phyloP scores from a whole-genome alignment of 73 alveolate species.

The Effrenium voratum region DNA sequence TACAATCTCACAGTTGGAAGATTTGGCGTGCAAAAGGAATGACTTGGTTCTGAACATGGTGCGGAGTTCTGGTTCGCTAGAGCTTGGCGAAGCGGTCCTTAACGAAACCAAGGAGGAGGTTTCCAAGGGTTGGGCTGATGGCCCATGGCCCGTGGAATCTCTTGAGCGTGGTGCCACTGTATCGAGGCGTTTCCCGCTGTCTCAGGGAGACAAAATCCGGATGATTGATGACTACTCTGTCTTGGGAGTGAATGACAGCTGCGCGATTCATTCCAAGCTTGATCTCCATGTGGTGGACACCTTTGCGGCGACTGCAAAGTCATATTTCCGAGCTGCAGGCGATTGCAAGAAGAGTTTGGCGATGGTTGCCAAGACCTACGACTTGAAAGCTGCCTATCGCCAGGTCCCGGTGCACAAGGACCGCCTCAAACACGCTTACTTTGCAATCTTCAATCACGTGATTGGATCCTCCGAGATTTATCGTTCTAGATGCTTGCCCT shows the following conservation, averaged over 20 bases:
- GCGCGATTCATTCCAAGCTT: not conserved
- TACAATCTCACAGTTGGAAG: not conserved
- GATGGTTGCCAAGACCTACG: not conserved
- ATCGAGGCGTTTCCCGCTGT: not conserved
- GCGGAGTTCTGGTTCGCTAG: not conserved
- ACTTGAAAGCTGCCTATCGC: not conserved
- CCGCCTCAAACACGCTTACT: not conserved
- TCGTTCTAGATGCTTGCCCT: not conserved
- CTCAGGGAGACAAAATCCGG: not conserved
- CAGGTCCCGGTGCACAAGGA: not conserved
- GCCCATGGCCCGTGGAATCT: not conserved
- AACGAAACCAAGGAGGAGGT: not conserved
- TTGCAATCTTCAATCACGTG: not conserved
- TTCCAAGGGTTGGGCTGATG: not conserved
- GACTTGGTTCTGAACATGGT: not conserved
- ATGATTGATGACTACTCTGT: not conserved
- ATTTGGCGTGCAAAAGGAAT: not conserved
- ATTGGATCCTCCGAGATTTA: not conserved
- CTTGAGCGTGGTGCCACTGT: not conserved
- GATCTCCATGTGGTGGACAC: not conserved
- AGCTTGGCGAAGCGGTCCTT: not conserved
- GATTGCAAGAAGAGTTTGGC: not conserved
- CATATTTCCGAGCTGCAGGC: not conserved
- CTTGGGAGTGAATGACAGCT: not conserved
- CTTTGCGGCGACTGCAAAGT: not conserved